Conservation (phyloP, 1,284 basidiomycete genomes). For the Ganoderma sp. region DNA sequence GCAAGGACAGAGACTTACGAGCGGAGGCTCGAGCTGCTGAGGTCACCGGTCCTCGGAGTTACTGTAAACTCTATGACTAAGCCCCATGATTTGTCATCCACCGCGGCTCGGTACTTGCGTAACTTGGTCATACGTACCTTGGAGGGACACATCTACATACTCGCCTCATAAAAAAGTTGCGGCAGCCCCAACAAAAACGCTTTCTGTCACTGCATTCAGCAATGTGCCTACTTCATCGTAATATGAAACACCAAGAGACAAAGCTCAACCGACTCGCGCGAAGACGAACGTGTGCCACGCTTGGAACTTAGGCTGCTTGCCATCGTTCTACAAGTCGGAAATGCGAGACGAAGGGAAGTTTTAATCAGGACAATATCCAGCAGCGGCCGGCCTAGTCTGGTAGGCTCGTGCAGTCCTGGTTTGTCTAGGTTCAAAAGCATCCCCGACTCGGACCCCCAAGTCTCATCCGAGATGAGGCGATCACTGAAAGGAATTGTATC, state of each 20-base stretch:
- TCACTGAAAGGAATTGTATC: neutral
- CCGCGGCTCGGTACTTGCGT: neutral
- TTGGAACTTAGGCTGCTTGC: slow-evolving; percentile 48
- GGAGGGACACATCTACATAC: too few relatives aligned
- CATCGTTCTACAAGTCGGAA: slow-evolving; percentile 59
- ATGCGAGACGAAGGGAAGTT: slow-evolving; percentile 41
- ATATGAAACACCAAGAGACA: slow-evolving; percentile 65
- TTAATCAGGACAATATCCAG: too few relatives aligned
- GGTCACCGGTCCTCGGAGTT: too few relatives aligned
- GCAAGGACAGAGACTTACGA: too few relatives aligned
- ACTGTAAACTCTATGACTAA: neutral
- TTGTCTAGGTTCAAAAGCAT: neutral
- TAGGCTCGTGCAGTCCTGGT: too few relatives aligned
- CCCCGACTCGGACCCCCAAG: neutral
- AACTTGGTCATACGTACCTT: too few relatives aligned
- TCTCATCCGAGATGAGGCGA: neutral
- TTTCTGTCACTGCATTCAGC: too few relatives aligned
- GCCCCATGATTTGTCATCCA: neutral
- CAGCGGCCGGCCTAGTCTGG: too few relatives aligned
- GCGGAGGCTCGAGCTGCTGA: too few relatives aligned
- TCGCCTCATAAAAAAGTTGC: too few relatives aligned
- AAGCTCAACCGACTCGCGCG: slow-evolving; percentile 63
- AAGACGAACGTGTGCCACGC: slow-evolving; percentile 41
- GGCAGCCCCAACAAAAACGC: neutral
- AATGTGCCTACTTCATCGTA: neutral